A percentile compares a stretch with the other conserved stretches of the same genome.
These are phyloP conservation scores for Ogataea hybrid DNA, from an alignment of 1,139 yeast genomes.

Conservation along the genomic window DNA sequence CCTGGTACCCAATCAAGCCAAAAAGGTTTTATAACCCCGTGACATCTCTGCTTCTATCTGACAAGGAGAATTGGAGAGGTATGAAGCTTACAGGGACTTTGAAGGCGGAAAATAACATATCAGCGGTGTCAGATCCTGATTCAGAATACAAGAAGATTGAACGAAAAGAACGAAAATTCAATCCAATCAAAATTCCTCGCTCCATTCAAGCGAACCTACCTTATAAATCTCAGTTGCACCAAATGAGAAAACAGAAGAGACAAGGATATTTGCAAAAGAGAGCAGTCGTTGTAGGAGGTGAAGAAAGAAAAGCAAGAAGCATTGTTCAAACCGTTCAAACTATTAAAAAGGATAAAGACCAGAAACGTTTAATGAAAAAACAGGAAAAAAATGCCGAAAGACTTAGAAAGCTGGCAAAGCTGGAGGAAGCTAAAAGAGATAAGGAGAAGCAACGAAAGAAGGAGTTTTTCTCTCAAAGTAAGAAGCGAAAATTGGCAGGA, in stretches of 20 bases:
- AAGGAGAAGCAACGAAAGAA: conserved; percentile 84
- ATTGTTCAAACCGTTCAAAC: conserved; percentile 86
- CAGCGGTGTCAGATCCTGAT: conserved; percentile 66
- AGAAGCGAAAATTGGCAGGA: not conserved
- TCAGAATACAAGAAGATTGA: conserved; percentile 77
- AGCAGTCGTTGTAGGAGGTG: conserved; percentile 91
- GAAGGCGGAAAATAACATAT: conserved; percentile 69
- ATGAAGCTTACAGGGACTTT: conserved; percentile 95
- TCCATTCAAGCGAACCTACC: conserved; percentile 77
- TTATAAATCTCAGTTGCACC: conserved; percentile 83
- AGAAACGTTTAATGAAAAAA: conserved; percentile 73
- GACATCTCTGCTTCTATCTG: conserved; percentile 72
- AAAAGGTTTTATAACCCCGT: conserved; percentile 95
- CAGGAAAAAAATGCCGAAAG: conserved; percentile 73
- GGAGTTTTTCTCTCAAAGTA: conserved; percentile 67
- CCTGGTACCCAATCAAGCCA: conserved; percentile 95
- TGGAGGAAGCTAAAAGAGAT: conserved; percentile 67
- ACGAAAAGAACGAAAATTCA: conserved; percentile 83
- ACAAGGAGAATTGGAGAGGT: conserved; percentile 91
- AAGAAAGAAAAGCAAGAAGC: conserved; percentile 90
- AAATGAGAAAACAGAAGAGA: conserved; percentile 86
- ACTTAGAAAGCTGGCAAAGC: conserved; percentile 69
- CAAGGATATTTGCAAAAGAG: conserved; percentile 84
- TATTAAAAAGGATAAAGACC: conserved; percentile 80
- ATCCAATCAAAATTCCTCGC: conserved; percentile 82